Conservation (phyloP, 495 filamentous ascomycete species). For the Lasiosphaeria ovina region DNA sequence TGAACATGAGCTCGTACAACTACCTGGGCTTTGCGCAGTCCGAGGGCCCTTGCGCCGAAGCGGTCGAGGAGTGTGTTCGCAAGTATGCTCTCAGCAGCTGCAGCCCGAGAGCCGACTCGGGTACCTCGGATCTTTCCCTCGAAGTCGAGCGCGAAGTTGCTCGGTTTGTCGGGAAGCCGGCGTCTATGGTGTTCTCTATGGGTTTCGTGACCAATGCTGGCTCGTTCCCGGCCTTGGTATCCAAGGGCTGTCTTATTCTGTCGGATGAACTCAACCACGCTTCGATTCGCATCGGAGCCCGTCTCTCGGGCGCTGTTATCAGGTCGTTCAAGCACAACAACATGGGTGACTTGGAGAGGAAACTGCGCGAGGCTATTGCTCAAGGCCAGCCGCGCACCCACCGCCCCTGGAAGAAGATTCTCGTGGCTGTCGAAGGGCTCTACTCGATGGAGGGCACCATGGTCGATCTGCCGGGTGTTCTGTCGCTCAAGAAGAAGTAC, state of each 20-base stretch:
- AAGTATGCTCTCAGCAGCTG: conserved; percentile 78
- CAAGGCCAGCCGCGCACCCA: conserved; percentile 96
- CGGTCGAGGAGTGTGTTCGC: conserved; percentile 78
- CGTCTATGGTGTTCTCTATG: conserved; percentile 98
- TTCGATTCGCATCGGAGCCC: conserved; percentile 91
- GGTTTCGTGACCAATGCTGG: conserved; percentile 93
- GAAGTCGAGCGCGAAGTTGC: conserved; percentile 90
- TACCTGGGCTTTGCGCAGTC: conserved; percentile 98
- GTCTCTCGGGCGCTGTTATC: conserved; percentile 92
- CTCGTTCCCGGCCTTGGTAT: conserved; percentile 84
- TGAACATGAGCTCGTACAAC: conserved; percentile 99
- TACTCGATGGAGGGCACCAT: conserved; percentile 99
- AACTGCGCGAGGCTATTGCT: conserved; percentile 85
- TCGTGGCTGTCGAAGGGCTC: conserved; percentile 92
- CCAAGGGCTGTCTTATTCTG: conserved; percentile 88
- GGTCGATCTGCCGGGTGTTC: conserved; percentile 86
- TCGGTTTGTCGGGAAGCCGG: conserved; percentile 86
- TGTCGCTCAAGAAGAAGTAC: conserved; percentile 87
- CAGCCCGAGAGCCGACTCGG: conserved; percentile 78
- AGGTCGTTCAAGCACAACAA: conserved; percentile 97
- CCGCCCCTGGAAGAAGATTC: conserved; percentile 97
- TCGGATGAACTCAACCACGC: conserved; percentile 98
- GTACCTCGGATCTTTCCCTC: conserved; percentile 80
- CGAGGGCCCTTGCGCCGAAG: conserved; percentile 93
- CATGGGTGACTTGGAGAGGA: conserved; percentile 79